These are phyloP conservation scores for Hymenoscyphus scutula DNA, from an alignment of 2,329 filamentous ascomycete species.

Conservation along the genomic window DNA sequence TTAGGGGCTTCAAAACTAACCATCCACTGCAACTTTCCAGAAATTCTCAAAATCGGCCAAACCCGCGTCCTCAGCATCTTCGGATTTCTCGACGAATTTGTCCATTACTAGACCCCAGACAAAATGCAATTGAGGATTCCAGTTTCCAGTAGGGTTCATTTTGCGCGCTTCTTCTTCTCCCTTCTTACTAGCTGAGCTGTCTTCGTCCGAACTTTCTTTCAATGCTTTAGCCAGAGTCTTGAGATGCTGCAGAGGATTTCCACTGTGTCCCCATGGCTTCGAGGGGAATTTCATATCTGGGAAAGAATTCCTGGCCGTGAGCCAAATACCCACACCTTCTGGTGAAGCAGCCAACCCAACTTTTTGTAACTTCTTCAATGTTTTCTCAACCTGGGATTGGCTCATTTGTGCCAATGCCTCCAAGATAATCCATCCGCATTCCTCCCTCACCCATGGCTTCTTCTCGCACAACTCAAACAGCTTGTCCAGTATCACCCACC, in stretches of 20 bases:
- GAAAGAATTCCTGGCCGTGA: conserved; percentile 64
- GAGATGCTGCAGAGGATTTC: conserved; percentile 72
- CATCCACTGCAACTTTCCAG: conserved; percentile 84
- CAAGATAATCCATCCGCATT: conserved; percentile 80
- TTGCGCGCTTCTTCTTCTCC: conserved; percentile 45
- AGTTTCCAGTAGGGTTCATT: conserved; percentile 59
- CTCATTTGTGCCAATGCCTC: conserved; percentile 65
- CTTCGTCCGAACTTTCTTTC: conserved; percentile 67
- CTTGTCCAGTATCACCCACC: conserved; percentile 67
- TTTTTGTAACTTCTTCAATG: conserved; percentile 60
- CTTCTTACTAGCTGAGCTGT: conserved; percentile 57
- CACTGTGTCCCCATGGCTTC: conserved; percentile 66
- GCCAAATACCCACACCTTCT: conserved; percentile 87
- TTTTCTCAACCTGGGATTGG: conserved; percentile 53
- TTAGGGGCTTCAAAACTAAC: conserved; percentile 48
- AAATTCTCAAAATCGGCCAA: conserved; percentile 64
- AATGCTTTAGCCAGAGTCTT: conserved; percentile 70
- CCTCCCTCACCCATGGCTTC: conserved; percentile 85
- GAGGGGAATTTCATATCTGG: conserved; percentile 62
- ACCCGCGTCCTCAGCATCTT: conserved; percentile 32
- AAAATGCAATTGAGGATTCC: conserved; percentile 79
- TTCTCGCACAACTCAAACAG: conserved; percentile 72
- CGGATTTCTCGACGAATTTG: conserved; percentile 43
- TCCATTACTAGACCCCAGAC: conserved; percentile 80
- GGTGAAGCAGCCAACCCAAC: conserved; percentile 73